phyloP scores from a whole-genome alignment of 345 rosid genomes.

The Salix purpurea region DNA sequence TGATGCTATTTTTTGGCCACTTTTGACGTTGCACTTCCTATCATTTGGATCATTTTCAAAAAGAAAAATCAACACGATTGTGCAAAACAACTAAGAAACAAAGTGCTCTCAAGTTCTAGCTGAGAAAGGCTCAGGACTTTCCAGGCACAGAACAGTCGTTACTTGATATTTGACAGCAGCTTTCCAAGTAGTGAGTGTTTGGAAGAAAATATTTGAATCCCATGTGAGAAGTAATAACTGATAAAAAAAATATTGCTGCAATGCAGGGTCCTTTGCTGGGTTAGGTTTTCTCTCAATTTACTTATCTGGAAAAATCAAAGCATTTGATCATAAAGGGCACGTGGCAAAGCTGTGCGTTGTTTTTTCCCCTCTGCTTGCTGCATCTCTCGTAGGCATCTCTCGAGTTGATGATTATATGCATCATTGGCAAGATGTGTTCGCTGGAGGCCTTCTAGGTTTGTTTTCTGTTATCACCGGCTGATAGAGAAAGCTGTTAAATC shows the following conservation, averaged over 20 bases:
- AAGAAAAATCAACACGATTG: not conserved
- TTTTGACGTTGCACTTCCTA: not conserved
- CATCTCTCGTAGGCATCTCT: conserved; percentile 72
- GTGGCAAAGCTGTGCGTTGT: conserved; percentile 70
- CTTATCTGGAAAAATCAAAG: conserved; percentile 68
- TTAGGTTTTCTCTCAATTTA: conserved; percentile 66
- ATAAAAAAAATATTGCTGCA: not conserved
- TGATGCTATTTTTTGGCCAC: not conserved
- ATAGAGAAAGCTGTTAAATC: not conserved
- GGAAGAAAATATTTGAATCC: not conserved
- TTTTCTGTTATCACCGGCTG: not conserved
- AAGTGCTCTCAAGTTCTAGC: not conserved
- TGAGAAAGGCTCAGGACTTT: not conserved
- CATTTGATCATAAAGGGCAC: conserved; percentile 65
- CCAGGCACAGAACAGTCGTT: not conserved
- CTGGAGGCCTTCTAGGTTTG: conserved; percentile 66
- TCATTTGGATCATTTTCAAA: not conserved
- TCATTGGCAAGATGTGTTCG: conserved; percentile 84
- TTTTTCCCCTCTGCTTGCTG: conserved; percentile 55
- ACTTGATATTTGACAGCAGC: not conserved
- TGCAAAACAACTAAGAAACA: not conserved
- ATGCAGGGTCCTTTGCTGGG: conserved; percentile 84
- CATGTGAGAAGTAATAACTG: not conserved
- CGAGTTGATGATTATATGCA: conserved; percentile 89
- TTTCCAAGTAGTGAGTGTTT: not conserved